phyloP scores from a whole-genome alignment of 805 yeast genomes.

The Yamadazyma laniorum region DNA sequence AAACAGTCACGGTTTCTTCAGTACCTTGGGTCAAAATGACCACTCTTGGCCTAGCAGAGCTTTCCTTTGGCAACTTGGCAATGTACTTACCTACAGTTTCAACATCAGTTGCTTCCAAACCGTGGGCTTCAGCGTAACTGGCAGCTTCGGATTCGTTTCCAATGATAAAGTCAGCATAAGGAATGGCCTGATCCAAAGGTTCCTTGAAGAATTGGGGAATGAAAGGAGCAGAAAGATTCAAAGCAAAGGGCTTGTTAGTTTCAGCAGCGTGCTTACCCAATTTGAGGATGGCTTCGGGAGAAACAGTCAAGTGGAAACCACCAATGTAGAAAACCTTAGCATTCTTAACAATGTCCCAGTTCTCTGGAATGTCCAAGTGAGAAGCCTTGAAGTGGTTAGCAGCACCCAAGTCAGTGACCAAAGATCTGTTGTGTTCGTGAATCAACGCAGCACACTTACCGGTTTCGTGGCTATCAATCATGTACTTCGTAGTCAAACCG shows the following conservation, averaged over 20 bases:
- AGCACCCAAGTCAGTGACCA: slow-evolving; percentile 95
- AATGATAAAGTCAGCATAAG: slow-evolving; percentile 86
- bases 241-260: slow-evolving; percentile 68
- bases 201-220: slow-evolving; percentile 94
- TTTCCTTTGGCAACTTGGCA: slow-evolving; percentile 75
- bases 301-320: slow-evolving; percentile 98
- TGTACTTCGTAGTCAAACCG: slow-evolving; percentile 85
- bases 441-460: slow-evolving; percentile 98
- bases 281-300: slow-evolving; percentile 87
- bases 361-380: slow-evolving; percentile 84
- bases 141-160: slow-evolving; percentile 98
- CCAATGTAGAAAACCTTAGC: slow-evolving; percentile 90
- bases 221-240: slow-evolving; percentile 96
- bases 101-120: slow-evolving; percentile 57
- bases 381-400: slow-evolving; percentile 93
- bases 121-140: slow-evolving; percentile 87
- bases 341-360: slow-evolving; percentile 81
- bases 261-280: slow-evolving; percentile 92
- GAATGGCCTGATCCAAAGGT: slow-evolving; percentile 72
- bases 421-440: slow-evolving; percentile 82
- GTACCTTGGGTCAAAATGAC: slow-evolving; percentile 95
- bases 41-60: slow-evolving; percentile 67
- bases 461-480: slow-evolving; percentile 77
- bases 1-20: slow-evolving; percentile 81
- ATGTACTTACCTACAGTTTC: slow-evolving; percentile 77